Base-by-base conservation (phyloP, 2,329 filamentous ascomycete genomes). In the Diplodia intermedia region DNA sequence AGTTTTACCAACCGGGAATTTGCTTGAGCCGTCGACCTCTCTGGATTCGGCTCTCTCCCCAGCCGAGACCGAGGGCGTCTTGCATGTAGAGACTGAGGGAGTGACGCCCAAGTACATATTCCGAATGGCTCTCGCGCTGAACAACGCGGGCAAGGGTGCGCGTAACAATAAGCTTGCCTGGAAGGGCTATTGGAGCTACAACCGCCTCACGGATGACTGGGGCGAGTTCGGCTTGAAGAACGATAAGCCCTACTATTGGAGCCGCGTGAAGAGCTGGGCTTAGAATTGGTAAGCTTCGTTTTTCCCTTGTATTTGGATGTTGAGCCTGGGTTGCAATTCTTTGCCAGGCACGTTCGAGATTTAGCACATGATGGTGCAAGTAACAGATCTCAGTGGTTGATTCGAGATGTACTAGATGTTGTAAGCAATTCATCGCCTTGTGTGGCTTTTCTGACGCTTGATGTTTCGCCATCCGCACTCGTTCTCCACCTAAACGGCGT, bases 131-230 rank as follows among this genome's bases (percentile, higher is more conserved):
- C 79, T 99, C 36, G 84, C 86, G 6, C 77, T 98, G 36, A 87
- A 88, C 0, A 89, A 85, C 71, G 87, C 89, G 71, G 86, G 85
- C 0, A 78, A 79, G 36, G 82, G 83, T 1, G 83, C 89, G 0
- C 88, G 89, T 76, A 97, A 96, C 75, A 97, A 94, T 70, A 97
- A 96, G 80, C 80, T 99, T 62, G 82, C 84, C 0, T 99, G 95
- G 94, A 90, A 91, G 73, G 90, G 91, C 0, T 97, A 94, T 77
- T 97, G 92, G 88, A 94, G 90, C 81, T 94, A 96, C 76, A 97
- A 98, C 76, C 86, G 87, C 72, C 79, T 97, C 74, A 97, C 93
- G 8, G 93, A 97, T 77, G 94, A 97, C 79, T 95, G 92, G 91
- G 92, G 85, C 4, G 90, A 92, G 80, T 98, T 98, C 79, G 82